Conservation (phyloP, 352 stramenopile genomes). For the Globisporangium iwayamae region DNA sequence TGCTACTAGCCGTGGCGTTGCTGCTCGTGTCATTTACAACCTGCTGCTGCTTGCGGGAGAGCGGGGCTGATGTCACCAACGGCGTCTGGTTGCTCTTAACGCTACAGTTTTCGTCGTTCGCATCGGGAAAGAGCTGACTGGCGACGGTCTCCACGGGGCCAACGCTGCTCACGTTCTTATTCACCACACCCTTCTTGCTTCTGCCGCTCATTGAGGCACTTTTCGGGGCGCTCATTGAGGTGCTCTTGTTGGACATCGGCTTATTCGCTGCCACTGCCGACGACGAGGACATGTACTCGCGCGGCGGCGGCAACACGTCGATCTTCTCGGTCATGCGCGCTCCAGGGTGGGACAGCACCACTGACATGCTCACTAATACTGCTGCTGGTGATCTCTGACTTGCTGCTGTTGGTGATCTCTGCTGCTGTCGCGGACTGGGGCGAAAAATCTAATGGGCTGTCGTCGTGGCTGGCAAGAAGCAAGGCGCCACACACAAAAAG, state of each 20-base stretch:
- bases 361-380: constrained; percentile 5
- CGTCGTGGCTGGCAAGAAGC: neutral
- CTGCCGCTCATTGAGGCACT: neutral
- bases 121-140: constrained; percentile 1
- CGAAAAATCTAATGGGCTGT: constrained; percentile 10
- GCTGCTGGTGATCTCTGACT: neutral
- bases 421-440: neutral
- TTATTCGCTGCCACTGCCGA: neutral
- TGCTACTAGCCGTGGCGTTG: constrained; percentile 7
- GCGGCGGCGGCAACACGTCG: constrained; percentile 2
- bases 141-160: neutral
- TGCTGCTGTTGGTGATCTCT: neutral
- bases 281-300: constrained; percentile 4
- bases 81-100: neutral
- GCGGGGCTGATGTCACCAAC: neutral
- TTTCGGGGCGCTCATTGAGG: neutral
- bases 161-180: neutral
- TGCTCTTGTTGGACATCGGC: neutral
- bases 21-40: neutral
- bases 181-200: neutral
- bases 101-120: constrained; percentile 8
- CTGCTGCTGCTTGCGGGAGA: neutral
- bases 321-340: constrained; percentile 8
- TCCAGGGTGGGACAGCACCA: constrained; percentile 8
- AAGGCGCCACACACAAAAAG: neutral